Evolutionary conservation across 2,329 filamentous ascomycete species (phyloP).

Genomic region (Diaporthe sp.): DNA sequence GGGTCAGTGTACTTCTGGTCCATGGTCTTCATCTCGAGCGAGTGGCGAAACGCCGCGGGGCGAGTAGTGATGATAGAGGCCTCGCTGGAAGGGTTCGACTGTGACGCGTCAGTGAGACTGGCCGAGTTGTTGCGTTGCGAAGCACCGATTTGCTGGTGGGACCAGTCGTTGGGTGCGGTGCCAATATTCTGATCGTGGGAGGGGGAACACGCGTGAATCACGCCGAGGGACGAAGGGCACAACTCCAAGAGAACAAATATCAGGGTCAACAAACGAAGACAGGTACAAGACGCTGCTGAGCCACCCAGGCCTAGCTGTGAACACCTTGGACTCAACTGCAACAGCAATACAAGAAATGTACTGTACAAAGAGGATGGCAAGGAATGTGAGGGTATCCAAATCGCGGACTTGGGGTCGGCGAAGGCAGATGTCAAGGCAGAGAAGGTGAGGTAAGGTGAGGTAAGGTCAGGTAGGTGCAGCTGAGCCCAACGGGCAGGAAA

Average conservation of each 20-base stretch:
- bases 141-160: constrained; percentile 71
- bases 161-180: constrained; percentile 66
- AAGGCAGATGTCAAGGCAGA: background rate
- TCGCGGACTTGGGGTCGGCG: background rate
- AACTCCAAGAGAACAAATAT: constrained; percentile 64
- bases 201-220: constrained; percentile 82
- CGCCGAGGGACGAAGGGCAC: constrained; percentile 83
- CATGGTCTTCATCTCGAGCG: constrained; percentile 64
- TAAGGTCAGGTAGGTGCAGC: background rate
- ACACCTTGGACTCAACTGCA: constrained; percentile 9
- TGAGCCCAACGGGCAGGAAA: constrained; percentile 5
- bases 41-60: constrained; percentile 67
- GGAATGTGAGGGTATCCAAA: background rate
- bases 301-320: background rate
- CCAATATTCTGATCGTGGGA: constrained; percentile 65
- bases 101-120: constrained; percentile 52
- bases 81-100: constrained; percentile 57
- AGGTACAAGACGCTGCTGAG: background rate
- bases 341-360: constrained; percentile 16
- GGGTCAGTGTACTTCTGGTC: constrained; percentile 65
- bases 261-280: constrained; percentile 39
- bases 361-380: constrained; percentile 25
- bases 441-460: background rate
- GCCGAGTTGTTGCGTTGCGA: constrained; percentile 55
- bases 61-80: constrained; percentile 63